Evolutionary conservation across 106 monocot genomes (phyloP).

Genomic region (Acorus calamus): DNA sequence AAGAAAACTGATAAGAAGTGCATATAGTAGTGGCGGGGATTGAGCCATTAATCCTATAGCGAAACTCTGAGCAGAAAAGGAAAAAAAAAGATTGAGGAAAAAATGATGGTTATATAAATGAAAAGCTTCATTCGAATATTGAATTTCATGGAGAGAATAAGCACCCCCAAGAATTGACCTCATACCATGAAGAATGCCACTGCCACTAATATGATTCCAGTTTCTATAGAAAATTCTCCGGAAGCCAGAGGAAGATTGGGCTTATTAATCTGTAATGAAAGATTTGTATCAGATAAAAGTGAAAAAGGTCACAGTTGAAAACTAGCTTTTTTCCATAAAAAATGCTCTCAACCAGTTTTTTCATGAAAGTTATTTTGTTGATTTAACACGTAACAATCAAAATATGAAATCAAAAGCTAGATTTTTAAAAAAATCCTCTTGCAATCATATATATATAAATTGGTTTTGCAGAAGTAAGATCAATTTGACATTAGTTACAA

Average conservation of each 20-base stretch:
- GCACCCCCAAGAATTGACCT: neutral
- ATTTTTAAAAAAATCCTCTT: no score
- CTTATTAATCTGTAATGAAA: conserved; percentile 32
- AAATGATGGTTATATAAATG: no score
- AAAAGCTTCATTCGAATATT: neutral
- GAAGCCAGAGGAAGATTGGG: conserved; percentile 39
- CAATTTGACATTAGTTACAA: no score
- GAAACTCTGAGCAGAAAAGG: conserved; percentile 27
- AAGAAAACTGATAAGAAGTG: conserved; percentile 31
- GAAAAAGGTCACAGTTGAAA: no score
- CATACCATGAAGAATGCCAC: conserved; percentile 20
- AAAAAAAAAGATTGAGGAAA: neutral
- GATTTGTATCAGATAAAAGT: neutral
- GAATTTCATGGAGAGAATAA: neutral
- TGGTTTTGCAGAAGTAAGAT: no score
- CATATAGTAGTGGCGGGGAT: conserved; percentile 36
- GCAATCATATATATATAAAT: no score
- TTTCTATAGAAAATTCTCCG: conserved; percentile 22
- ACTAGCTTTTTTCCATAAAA: no score
- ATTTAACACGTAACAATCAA: no score
- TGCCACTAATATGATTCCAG: conserved; percentile 18
- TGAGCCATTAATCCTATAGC: conserved; percentile 29
- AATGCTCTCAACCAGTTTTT: no score
- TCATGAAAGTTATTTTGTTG: no score
- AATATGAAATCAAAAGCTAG: no score